Evolutionary conservation across 2,329 filamentous ascomycete species (phyloP).

Genomic region (Ceratocystis diversiconidia): DNA sequence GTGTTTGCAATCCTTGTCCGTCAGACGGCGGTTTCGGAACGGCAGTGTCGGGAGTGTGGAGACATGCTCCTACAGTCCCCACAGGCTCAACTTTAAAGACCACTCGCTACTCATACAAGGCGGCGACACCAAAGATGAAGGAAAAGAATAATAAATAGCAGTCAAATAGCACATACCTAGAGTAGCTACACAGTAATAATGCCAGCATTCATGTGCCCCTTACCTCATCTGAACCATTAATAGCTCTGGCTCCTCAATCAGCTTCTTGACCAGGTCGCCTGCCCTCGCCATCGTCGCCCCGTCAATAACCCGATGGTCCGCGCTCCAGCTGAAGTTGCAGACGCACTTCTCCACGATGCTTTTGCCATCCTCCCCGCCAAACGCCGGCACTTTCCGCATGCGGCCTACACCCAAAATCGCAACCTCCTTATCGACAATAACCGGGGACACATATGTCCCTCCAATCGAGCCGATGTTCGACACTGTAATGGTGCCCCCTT

Average conservation of each 20-base stretch:
- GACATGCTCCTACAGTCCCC: not conserved
- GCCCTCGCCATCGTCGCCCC: slow-evolving; percentile 89
- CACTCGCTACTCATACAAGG: not conserved
- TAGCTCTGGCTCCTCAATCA: slow-evolving; percentile 70
- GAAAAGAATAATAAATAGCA: not conserved
- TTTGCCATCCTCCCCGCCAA: slow-evolving; percentile 38
- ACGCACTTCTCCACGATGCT: slow-evolving; percentile 61
- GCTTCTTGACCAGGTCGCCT: slow-evolving; percentile 61
- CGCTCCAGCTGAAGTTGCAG: slow-evolving; percentile 89
- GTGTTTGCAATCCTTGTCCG: not conserved
- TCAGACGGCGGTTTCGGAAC: not conserved
- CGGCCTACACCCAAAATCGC: slow-evolving; percentile 83
- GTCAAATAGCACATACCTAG: not conserved
- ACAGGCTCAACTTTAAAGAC: not conserved
- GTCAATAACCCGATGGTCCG: slow-evolving; percentile 87
- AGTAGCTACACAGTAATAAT: not conserved
- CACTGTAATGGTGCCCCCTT: slow-evolving; percentile 81
- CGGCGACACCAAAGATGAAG: not conserved
- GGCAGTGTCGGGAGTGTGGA: not conserved
- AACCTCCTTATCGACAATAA: slow-evolving; percentile 82
- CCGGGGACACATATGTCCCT: slow-evolving; percentile 78
- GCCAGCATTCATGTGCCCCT: not conserved
- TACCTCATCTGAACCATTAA: slow-evolving; percentile 76
- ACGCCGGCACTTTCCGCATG: slow-evolving; percentile 67
- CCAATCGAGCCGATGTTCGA: slow-evolving; percentile 95